These are phyloP conservation scores for Dissophora globulifera DNA, from an alignment of 192 early-diverging fungal species.

Conservation along the genomic window DNA sequence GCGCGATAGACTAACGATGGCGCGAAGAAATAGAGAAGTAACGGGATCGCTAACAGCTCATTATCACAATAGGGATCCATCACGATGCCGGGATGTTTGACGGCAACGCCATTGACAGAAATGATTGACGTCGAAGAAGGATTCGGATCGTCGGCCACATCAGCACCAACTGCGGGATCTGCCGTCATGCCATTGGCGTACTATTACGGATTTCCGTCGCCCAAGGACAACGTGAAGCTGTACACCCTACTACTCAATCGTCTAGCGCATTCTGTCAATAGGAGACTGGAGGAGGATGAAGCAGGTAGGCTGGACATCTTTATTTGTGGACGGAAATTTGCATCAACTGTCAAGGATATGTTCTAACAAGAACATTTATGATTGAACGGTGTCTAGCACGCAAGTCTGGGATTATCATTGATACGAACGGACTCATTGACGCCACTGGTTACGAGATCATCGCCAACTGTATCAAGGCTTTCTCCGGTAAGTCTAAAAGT, in stretches of 20 bases:
- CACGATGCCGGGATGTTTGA: conserved; percentile 86
- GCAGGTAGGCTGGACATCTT: conserved; percentile 57
- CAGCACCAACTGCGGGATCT: conserved; percentile 69
- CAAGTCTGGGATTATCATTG: conserved; percentile 83
- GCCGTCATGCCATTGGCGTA: conserved; percentile 84
- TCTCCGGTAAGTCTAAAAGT: conserved; percentile 63
- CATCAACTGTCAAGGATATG: no score
- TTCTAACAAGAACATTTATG: no score
- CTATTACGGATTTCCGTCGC: conserved; percentile 88
- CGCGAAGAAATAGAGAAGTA: neutral
- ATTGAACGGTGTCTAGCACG: no score
- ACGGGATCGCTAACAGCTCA: neutral
- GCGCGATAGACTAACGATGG: neutral
- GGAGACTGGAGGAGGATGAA: conserved; percentile 70
- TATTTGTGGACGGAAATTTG: no score
- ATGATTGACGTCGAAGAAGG: conserved; percentile 88
- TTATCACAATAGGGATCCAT: conserved; percentile 81
- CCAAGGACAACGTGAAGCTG: conserved; percentile 81
- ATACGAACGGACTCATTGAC: conserved; percentile 88
- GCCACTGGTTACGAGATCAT: conserved; percentile 78
- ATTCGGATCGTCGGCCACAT: conserved; percentile 77
- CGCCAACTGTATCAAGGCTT: conserved; percentile 73
- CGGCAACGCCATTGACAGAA: conserved; percentile 78
- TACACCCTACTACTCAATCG: conserved; percentile 75
- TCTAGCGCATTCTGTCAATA: conserved; percentile 71